Evolutionary conservation across 2,329 filamentous ascomycete genomes (phyloP).

Genomic region (Claviceps digitariae): DNA sequence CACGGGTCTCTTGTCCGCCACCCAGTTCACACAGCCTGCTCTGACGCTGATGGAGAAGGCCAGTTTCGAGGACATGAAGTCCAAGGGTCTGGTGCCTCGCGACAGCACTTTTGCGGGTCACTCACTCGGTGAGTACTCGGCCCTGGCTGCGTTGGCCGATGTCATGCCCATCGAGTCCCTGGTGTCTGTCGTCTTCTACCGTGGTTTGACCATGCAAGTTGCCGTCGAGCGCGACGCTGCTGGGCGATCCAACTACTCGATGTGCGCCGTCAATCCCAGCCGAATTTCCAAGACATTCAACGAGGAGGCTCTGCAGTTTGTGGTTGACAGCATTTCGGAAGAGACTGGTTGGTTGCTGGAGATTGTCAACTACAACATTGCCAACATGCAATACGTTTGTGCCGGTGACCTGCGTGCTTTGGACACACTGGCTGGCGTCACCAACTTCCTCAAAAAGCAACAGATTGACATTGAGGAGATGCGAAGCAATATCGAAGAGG

Average conservation of each 20-base stretch:
- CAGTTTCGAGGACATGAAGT: constrained; percentile 96
- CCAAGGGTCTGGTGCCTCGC: constrained; percentile 87
- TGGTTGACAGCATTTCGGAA: constrained; percentile 89
- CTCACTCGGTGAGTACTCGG: constrained; percentile 96
- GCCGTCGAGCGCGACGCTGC: constrained; percentile 90
- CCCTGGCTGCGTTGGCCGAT: constrained; percentile 86
- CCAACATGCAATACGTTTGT: constrained; percentile 63
- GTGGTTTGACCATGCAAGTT: constrained; percentile 97
- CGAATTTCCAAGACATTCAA: constrained; percentile 98
- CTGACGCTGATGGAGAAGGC: constrained; percentile 99
- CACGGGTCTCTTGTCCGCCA: constrained; percentile 86
- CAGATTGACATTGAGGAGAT: constrained; percentile 95
- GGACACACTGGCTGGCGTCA: constrained; percentile 64
- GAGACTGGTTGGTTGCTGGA: constrained; percentile 91
- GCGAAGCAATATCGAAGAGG: constrained; percentile 79
- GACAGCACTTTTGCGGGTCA: constrained; percentile 97
- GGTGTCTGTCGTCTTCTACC: constrained; percentile 98
- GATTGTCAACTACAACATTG: constrained; percentile 93
- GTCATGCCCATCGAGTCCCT: constrained; percentile 99
- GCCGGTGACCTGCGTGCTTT: constrained; percentile 57
- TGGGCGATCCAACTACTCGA: constrained; percentile 94
- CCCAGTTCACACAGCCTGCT: constrained; percentile 95
- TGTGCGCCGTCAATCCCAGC: constrained; percentile 98
- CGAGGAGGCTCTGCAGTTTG: constrained; percentile 91
- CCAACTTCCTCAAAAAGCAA: constrained; percentile 91